phyloP scores from a whole-genome alignment of 129 eudicot species.

The Artemisia tridentata region DNA sequence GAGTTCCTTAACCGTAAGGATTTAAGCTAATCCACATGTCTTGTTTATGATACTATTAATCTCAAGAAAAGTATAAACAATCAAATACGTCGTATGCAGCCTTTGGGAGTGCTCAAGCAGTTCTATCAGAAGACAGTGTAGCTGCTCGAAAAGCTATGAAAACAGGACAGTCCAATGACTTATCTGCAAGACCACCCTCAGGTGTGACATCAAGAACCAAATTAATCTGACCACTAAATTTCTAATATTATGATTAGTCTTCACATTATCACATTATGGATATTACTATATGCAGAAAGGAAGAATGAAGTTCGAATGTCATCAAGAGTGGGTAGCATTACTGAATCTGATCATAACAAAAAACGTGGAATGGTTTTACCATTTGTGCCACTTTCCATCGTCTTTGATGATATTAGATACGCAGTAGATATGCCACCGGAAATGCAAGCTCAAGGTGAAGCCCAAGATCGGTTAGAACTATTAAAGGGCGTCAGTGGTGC shows the following conservation, averaged over 20 bases:
- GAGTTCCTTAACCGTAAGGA: slow-evolving; percentile 74
- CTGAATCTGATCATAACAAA: slow-evolving; percentile 37
- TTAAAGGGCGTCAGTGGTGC: slow-evolving; percentile 85
- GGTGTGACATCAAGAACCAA: slow-evolving; percentile 32
- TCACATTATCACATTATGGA: neutral
- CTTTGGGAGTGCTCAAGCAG: slow-evolving; percentile 65
- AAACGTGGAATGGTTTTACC: slow-evolving; percentile 90
- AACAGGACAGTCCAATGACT: slow-evolving; percentile 39
- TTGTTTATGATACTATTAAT: neutral
- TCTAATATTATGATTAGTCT: neutral
- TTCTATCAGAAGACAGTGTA: slow-evolving; percentile 68
- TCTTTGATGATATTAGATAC: slow-evolving; percentile 66
- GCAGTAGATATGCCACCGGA: slow-evolving; percentile 93
- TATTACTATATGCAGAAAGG: slow-evolving; percentile 42
- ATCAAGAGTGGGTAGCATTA: slow-evolving; percentile 37
- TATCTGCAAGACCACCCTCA: slow-evolving; percentile 43
- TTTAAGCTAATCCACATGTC: slow-evolving; percentile 8
- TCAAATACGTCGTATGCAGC: slow-evolving; percentile 48
- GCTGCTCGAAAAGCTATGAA: slow-evolving; percentile 53
- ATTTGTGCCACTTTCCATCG: slow-evolving; percentile 70
- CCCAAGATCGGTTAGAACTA: slow-evolving; percentile 63
- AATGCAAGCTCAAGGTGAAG: slow-evolving; percentile 74
- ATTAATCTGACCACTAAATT: neutral
- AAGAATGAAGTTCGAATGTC: slow-evolving; percentile 45
- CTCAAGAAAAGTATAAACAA: slow-evolving; percentile 9